These are phyloP conservation scores for Penicillium sp. DNA, from an alignment of 2,329 filamentous ascomycete species.

Conservation along the genomic window DNA sequence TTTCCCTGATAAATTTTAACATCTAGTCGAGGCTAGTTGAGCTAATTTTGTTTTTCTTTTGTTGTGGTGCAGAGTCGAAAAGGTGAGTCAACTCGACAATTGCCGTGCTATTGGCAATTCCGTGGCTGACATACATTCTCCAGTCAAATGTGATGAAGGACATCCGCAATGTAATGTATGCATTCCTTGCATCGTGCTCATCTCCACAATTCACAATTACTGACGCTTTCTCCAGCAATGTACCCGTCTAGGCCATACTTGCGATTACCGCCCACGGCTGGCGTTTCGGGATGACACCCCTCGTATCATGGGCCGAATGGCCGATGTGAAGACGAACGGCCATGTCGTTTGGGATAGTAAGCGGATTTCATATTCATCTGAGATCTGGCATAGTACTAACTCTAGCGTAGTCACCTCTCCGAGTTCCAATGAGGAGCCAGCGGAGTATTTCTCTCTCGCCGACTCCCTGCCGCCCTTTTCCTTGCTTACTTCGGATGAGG, in stretches of 20 bases:
- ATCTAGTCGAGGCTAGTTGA: neutral
- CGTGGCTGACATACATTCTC: constrained; percentile 20
- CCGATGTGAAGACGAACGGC: constrained; percentile 50
- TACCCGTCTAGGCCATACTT: constrained; percentile 52
- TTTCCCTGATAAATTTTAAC: neutral
- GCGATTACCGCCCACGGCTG: constrained; percentile 57
- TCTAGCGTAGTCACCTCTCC: constrained; percentile 30
- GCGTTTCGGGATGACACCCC: constrained; percentile 54
- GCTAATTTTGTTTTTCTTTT: constrained; percentile 10
- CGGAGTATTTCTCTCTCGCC: constrained; percentile 30
- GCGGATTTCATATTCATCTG: constrained; percentile 22
- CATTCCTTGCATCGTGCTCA: constrained; percentile 13
- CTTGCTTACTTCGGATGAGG: constrained; percentile 53
- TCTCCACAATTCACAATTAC: constrained; percentile 10
- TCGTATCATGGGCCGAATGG: constrained; percentile 51
- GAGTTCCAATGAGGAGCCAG: constrained; percentile 24
- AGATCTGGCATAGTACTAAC: constrained; percentile 10
- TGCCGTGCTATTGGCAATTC: neutral
- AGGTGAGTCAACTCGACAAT: constrained; percentile 27
- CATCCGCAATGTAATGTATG: constrained; percentile 53
- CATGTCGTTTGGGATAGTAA: constrained; percentile 57
- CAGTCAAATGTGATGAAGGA: constrained; percentile 56
- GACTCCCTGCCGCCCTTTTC: constrained; percentile 55
- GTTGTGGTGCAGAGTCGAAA: constrained; percentile 36
- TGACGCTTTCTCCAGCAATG: constrained; percentile 45